Conservation (phyloP, 2,329 filamentous ascomycete genomes). For the Teratosphaeria nubilosa region DNA sequence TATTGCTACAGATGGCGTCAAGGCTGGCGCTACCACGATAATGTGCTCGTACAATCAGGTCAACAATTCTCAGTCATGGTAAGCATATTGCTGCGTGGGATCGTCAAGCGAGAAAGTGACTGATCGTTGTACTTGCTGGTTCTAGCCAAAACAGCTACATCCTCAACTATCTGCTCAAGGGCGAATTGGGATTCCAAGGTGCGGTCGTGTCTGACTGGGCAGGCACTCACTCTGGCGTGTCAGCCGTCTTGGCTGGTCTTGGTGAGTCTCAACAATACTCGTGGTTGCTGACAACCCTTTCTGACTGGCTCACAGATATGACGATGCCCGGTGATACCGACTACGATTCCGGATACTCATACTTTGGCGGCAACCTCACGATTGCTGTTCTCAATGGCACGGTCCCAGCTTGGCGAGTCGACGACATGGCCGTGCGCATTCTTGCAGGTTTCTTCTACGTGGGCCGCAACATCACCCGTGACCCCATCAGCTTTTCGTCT, state of each 20-base stretch:
- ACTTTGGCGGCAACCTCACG: slow-evolving; percentile 66
- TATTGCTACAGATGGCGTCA: slow-evolving; percentile 32
- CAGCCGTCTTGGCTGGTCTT: slow-evolving; percentile 59
- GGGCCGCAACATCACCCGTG: slow-evolving; percentile 36
- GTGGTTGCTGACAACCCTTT: neutral
- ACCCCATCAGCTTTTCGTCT: slow-evolving; percentile 62
- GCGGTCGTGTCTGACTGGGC: slow-evolving; percentile 64
- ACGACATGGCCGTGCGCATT: slow-evolving; percentile 85
- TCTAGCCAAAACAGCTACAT: slow-evolving; percentile 58
- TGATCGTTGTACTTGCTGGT: neutral
- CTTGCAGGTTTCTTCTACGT: slow-evolving; percentile 57
- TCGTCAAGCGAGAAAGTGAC: neutral
- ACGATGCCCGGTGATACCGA: slow-evolving; percentile 66
- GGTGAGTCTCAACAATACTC: neutral
- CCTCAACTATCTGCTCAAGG: slow-evolving; percentile 66
- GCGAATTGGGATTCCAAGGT: slow-evolving; percentile 70
- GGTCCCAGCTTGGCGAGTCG: slow-evolving; percentile 65
- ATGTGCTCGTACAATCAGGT: slow-evolving; percentile 60
- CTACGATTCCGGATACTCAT: slow-evolving; percentile 51
- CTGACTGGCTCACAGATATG: slow-evolving; percentile 48
- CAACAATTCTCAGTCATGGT: slow-evolving; percentile 67
- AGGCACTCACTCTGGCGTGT: slow-evolving; percentile 60
- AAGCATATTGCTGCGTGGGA: neutral
- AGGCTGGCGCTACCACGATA: slow-evolving; percentile 39
- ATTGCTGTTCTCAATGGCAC: slow-evolving; percentile 82